Conservation (phyloP, 257 asterid species). For the Solanum piurae region DNA sequence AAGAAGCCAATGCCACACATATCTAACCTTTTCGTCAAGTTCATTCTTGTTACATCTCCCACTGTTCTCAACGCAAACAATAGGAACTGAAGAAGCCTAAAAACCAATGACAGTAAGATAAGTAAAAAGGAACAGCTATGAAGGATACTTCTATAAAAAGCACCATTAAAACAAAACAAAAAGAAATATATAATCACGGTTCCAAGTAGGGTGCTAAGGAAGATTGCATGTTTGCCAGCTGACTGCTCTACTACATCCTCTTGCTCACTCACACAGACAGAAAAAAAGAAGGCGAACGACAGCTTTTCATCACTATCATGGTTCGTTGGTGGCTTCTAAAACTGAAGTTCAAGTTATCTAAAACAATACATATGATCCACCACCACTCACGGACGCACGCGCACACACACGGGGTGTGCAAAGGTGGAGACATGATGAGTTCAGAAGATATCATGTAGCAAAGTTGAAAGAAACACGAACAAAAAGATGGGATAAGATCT, state of each 20-base stretch:
- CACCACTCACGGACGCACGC: neutral
- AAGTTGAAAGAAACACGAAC: neutral
- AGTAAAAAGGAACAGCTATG: neutral
- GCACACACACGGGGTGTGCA: neutral
- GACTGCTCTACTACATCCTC: neutral
- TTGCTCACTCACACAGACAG: neutral
- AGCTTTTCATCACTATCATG: neutral
- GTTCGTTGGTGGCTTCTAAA: neutral
- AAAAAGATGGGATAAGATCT: neutral
- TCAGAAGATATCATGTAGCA: neutral
- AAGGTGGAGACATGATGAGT: neutral
- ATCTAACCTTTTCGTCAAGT: conserved; percentile 67
- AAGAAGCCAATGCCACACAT: neutral
- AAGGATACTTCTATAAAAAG: neutral
- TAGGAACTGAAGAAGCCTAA: conserved; percentile 51
- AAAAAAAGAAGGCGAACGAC: neutral
- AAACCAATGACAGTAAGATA: neutral
- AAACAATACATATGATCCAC: neutral
- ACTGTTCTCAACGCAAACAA: conserved; percentile 94
- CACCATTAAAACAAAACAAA: neutral
- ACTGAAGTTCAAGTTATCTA: neutral
- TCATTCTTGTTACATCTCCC: conserved; percentile 96
- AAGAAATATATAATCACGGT: neutral
- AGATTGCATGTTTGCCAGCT: neutral
- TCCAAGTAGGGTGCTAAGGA: neutral